Percentiles rank a stretch among this genome's conserved stretches.
phyloP scores from a whole-genome alignment of 1,139 yeast species.

The Lodderomyces jiufengensis region DNA sequence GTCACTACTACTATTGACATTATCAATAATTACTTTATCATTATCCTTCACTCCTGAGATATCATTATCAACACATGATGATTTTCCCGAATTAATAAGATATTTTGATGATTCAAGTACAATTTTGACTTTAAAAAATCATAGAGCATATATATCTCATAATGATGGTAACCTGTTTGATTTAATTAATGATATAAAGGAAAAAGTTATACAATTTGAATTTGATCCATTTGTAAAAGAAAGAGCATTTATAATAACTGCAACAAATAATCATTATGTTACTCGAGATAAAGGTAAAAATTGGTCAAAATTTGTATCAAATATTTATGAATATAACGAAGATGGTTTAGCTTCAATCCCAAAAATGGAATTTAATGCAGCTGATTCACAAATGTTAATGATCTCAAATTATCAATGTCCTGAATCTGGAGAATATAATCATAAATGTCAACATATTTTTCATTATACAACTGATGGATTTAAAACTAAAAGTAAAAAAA shows the following conservation, averaged over 20 bases:
- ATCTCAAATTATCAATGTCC: slow-evolving; percentile 39
- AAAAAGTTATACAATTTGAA: slow-evolving; percentile 26
- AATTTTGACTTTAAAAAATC: slow-evolving; percentile 37
- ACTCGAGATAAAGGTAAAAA: slow-evolving; percentile 56
- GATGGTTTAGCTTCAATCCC: slow-evolving; percentile 16
- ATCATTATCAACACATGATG: slow-evolving; percentile 12
- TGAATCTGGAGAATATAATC: slow-evolving; percentile 14
- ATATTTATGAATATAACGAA: slow-evolving; percentile 10
- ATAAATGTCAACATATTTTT: slow-evolving; percentile 33
- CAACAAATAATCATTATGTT: slow-evolving; percentile 37
- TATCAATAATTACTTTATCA: background rate
- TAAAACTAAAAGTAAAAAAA: slow-evolving; percentile 33
- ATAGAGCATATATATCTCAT: slow-evolving; percentile 38
- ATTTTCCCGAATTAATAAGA: slow-evolving; percentile 18
- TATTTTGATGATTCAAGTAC: slow-evolving; percentile 59
- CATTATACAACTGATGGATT: slow-evolving; percentile 57
- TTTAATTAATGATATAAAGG: slow-evolving; percentile 26
- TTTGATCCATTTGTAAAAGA: slow-evolving; percentile 44
- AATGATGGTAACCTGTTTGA: slow-evolving; percentile 62
- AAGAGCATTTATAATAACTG: slow-evolving; percentile 53
- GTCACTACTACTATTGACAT: too few species aligned
- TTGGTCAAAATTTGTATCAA: slow-evolving; percentile 47
- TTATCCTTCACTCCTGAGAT: slow-evolving; percentile 18
- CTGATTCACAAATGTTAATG: slow-evolving; percentile 37
- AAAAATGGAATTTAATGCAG: slow-evolving; percentile 34